phyloP scores from a whole-genome alignment of 129 eudicot genomes.

The Oenanthe sinensis region DNA sequence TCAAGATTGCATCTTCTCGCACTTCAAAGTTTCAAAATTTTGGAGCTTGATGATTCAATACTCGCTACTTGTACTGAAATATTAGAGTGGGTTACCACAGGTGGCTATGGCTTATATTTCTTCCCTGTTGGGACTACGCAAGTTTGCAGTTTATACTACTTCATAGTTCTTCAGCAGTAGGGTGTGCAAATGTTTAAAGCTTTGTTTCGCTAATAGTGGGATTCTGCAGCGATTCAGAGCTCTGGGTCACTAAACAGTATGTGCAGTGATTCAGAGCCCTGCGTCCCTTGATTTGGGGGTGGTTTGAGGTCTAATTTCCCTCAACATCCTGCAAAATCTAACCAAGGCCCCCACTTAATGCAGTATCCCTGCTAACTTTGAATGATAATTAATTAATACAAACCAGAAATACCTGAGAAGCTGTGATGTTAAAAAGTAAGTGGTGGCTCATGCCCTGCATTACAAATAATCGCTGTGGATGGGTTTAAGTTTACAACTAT shows the following conservation, averaged over 20 bases:
- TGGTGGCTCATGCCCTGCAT: not conserved
- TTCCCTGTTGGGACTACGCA: not conserved
- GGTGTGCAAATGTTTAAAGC: not conserved
- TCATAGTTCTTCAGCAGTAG: not conserved
- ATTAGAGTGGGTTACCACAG: too few species aligned
- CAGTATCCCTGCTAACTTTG: too few species aligned
- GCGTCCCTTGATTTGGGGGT: not conserved
- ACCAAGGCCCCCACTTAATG: not conserved
- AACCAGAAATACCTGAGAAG: not conserved
- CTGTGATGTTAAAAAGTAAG: not conserved
- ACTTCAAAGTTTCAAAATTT: too few species aligned
- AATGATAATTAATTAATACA: too few species aligned
- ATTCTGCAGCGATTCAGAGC: not conserved
- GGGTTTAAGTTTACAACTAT: not conserved
- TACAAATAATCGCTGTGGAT: not conserved
- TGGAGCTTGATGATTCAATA: not conserved
- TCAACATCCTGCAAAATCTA: too few species aligned
- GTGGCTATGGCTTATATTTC: too few species aligned
- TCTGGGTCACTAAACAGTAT: not conserved
- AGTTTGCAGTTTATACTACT: not conserved
- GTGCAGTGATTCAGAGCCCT: not conserved
- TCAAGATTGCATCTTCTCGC: not conserved
- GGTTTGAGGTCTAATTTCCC: not conserved
- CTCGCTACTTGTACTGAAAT: not conserved
- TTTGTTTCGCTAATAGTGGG: not conserved